Evolutionary conservation across 257 asterid genomes (phyloP), one percentile per base, ranked within the genome.

Genomic region (Solanum sparsipilum): DNA sequence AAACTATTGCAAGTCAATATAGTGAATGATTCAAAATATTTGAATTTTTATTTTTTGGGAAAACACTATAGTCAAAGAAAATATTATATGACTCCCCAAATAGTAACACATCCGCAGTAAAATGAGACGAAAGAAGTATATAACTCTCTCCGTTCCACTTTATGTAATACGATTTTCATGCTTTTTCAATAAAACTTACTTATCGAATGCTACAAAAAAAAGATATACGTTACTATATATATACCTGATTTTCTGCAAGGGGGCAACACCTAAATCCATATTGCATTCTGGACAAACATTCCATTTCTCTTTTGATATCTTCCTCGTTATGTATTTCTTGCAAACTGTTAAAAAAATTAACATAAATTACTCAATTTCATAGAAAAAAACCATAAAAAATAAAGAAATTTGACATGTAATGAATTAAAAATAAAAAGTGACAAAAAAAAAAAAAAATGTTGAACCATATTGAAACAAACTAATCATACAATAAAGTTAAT

Each of bases 161-260:
- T 29, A 27, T 70, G 75, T 13, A 18, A 70, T 13, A 13, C 38
- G 1, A 3, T 70, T 70, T 70, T 70, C n/a, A 13, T 70, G 12
- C 9, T 29, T 70, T 70, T 70, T 70, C 2, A 29, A 70, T 1
- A 29, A 13, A 70, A 31, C 9, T 13, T 70, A 29, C 35, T 68
- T 68, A 13, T 5, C n/a, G 21, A 27, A 68, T 27, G 18, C 2
- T 68, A 52, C 3, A 1, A 67, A 12, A 25, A 13, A 68, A 5
- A 5, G 0, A 12, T 13, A 13, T 27, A 68, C 7, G 12, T 71
- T 2, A 31, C 1, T 15, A 16, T 8, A 31, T 56, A 56, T 2
- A 25, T 83, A 93, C 98, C 93, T 95, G 89, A 95, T 88, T 90
- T 92, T 95, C 86, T 94, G 95, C 89, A 92, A 71, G 4, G 98